Base-by-base conservation (phyloP, 192 early-diverging fungal genomes). In the Coemansia erecta region DNA sequence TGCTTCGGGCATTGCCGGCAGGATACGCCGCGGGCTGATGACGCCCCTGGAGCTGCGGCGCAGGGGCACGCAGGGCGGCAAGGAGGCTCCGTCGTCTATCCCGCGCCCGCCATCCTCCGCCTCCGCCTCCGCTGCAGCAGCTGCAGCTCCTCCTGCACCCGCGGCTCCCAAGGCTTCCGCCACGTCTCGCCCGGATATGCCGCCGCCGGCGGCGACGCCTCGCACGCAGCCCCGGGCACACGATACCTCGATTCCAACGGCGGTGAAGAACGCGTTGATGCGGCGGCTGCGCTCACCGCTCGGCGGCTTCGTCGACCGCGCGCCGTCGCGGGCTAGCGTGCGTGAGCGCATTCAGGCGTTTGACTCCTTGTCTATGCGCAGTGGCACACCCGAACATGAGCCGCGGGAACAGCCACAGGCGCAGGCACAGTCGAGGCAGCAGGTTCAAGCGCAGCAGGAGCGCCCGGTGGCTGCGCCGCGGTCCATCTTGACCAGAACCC, bases 341-440 rank as follows among this genome's bases (percentile, higher is more conserved):
- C 41, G 68, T 10, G 74, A 77, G 21, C 60, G 69, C 7, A 71
- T 77, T 19, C 52, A 64, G 21, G 74, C 74, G 17, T 77, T 71
- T 44, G 67, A 77, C 43, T 58, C 46, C 1, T 39, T 77, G n/a
- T 43, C 63, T 9, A 55, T 70, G 6, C 28, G 28, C 28, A 7
- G 28, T 7, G 28, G 28, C 28, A 31, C 28, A 7, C 28, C 28
- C 4, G 28, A 31, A 31, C 28, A 31, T 31, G 28, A 31, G 28
- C 28, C 28, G n/a, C n/a, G n/a, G n/a, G n/a, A n/a, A n/a, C n/a
- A n/a, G n/a, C n/a, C n/a, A n/a, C n/a, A n/a, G n/a, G n/a, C n/a
- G n/a, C n/a, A n/a, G n/a, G n/a, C n/a, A n/a, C n/a, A n/a, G n/a
- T n/a, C n/a, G n/a, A n/a, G n/a, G n/a, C n/a, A n/a, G n/a, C n/a